Evolutionary conservation across 257 asterid genomes (phyloP), one percentile per base, ranked within the genome.

Genomic region (Solanum paucissectum): DNA sequence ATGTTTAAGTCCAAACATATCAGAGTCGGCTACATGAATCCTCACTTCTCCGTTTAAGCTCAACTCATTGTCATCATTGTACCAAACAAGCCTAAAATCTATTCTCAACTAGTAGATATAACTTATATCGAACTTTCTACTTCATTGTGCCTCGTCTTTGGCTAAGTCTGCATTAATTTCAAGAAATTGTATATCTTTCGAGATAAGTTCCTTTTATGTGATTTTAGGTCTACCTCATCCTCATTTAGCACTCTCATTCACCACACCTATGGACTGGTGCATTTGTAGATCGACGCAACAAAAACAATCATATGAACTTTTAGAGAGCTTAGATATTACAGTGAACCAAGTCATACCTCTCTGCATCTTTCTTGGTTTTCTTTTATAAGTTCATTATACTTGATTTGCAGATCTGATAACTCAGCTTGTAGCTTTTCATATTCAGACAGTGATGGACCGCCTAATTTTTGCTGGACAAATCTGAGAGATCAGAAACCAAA

Each of bases 401-500:
- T 90, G 37, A 72, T 89, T 83, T 93, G 98, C 89, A 97, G 89
- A 69, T 95, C 96, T 14, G 97, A 93, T 55, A 94, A 12, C 82
- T 96, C 98, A 38, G 95, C 90, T 91, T 93, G 98, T 89, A 95
- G 90, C 92, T 95, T 95, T 90, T 97, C 99, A 83, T 94, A 93
- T 88, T 95, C 99, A 32, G 93, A 92, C 85, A 95, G 85, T 9
- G 94, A 86, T 40, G 99, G 98, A 88, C 98, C 98, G 76, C 98
- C 99, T 92, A 97, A 88, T 87, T 94, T 95, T 89, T 95, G 98
- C 89, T 95, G 98, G 90, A 97, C 85, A 87, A 97, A 97, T 92
- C 99, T 96, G 95, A 72, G 46, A 84, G 85, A 86, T 52, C 68
- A 89, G 69, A 87, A 79, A 58, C 55, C 46, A 79, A 79, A 34